phyloP scores from a whole-genome alignment of 2,329 filamentous ascomycete species.

The Magnaporthiopsis incrustans region DNA sequence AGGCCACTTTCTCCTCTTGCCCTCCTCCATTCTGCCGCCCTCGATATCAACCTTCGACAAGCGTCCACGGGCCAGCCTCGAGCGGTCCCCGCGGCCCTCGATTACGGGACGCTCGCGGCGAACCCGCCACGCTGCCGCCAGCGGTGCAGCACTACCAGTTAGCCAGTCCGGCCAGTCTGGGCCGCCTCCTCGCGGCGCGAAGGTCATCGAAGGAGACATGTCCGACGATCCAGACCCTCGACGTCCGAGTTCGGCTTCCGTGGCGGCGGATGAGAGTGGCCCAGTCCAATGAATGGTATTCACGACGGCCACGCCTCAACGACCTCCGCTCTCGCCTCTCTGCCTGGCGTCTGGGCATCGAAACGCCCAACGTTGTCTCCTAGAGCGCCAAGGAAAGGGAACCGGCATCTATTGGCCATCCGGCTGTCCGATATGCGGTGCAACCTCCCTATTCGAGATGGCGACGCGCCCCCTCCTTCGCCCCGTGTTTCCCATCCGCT shows the following conservation, averaged over 20 bases:
- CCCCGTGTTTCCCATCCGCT: neutral
- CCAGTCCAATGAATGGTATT: neutral
- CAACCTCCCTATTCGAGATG: neutral
- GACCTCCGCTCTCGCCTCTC: neutral
- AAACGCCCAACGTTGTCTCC: neutral
- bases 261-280: neutral
- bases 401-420: neutral
- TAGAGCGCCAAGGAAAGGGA: too few species aligned
- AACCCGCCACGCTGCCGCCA: neutral
- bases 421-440: neutral
- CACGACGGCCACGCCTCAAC: too few species aligned
- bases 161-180: too few species aligned
- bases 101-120: neutral
- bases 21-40: neutral
- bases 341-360: neutral
- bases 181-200: neutral
- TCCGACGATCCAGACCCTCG: neutral
- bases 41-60: neutral
- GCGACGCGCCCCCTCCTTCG: too few species aligned
- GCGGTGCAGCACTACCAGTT: too few species aligned
- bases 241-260: too few species aligned
- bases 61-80: neutral
- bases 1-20: slow-evolving; percentile 4
- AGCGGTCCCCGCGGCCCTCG: neutral
- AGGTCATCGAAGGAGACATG: neutral